Evolutionary conservation across 768 basidiomycete genomes (phyloP).

Genomic region (Dentipellis sp.): DNA sequence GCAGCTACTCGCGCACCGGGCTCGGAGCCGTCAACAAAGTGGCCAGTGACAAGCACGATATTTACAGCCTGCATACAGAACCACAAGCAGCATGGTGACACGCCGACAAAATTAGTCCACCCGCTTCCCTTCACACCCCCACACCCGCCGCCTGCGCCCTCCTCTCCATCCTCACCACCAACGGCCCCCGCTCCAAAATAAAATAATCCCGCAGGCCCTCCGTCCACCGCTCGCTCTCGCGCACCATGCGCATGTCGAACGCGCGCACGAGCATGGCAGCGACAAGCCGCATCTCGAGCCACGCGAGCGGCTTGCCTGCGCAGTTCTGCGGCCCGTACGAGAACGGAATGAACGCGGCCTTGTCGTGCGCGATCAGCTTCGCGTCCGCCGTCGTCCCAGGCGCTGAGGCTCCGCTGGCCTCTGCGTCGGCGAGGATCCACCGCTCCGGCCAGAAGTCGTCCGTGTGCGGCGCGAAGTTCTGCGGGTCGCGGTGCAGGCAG

Average conservation of each 20-base stretch:
- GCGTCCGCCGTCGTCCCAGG: not conserved
- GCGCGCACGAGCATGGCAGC: conserved; percentile 4
- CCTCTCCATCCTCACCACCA: not conserved
- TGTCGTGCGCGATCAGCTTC: not conserved
- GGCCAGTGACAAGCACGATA: too few relatives aligned
- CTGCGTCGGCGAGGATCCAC: conserved; percentile 1
- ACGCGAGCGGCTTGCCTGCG: conserved; percentile 13
- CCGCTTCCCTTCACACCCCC: too few relatives aligned
- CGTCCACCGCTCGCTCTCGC: not conserved
- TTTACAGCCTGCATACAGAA: too few relatives aligned
- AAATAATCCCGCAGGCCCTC: not conserved
- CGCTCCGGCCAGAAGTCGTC: conserved; percentile 13
- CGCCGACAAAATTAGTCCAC: too few relatives aligned
- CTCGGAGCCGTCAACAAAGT: too few relatives aligned
- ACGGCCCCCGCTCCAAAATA: not conserved
- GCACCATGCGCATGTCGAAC: not conserved
- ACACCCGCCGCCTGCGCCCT: not conserved
- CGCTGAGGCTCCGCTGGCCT: not conserved
- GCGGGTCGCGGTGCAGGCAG: conserved; percentile 11
- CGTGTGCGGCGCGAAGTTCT: conserved; percentile 9
- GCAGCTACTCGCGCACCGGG: too few relatives aligned
- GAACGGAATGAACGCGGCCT: conserved; percentile 10
- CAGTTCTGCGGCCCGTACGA: conserved; percentile 15
- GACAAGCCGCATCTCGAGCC: conserved; percentile 5
- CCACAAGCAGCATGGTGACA: too few relatives aligned